phyloP scores from a whole-genome alignment of 2,329 filamentous ascomycete genomes.

The Penicillium polonicum region DNA sequence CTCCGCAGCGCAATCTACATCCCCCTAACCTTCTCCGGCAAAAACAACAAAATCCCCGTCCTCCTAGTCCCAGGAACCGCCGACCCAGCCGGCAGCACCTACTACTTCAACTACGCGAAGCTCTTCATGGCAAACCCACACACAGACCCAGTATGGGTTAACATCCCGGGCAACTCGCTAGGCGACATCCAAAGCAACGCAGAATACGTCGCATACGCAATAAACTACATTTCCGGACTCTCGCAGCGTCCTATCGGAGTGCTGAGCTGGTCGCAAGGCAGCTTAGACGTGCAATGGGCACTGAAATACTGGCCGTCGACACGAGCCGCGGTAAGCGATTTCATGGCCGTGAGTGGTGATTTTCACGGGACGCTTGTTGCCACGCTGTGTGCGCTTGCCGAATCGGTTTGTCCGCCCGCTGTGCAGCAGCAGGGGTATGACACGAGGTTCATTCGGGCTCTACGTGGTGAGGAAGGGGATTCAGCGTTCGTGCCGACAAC shows the following conservation, averaged over 20 bases:
- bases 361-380: slow-evolving; percentile 2
- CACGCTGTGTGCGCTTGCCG: not conserved
- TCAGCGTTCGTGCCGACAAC: slow-evolving; percentile 7
- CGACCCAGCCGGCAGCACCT: slow-evolving; percentile 6
- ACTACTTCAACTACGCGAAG: slow-evolving; percentile 7
- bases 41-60: not conserved
- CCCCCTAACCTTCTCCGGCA: slow-evolving; percentile 1
- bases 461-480: not conserved
- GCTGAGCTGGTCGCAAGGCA: slow-evolving; percentile 58
- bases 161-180: slow-evolving; percentile 4
- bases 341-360: slow-evolving; percentile 2
- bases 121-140: not conserved
- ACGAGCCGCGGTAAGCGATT: not conserved
- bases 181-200: slow-evolving; percentile 12
- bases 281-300: slow-evolving; percentile 56
- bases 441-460: not conserved
- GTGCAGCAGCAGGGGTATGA: slow-evolving; percentile 6
- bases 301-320: slow-evolving; percentile 42
- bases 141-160: slow-evolving; percentile 10
- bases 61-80: slow-evolving; percentile 8
- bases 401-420: not conserved
- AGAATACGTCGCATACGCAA: slow-evolving; percentile 12
- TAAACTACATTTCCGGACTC: slow-evolving; percentile 5
- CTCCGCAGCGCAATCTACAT: slow-evolving; percentile 11
- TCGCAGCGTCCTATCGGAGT: slow-evolving; percentile 41